Percentiles rank a stretch among this genome's conserved stretches.
These are phyloP conservation scores for Sporisorium scitamineum DNA, from an alignment of 1,284 basidiomycete species.

Conservation along the genomic window DNA sequence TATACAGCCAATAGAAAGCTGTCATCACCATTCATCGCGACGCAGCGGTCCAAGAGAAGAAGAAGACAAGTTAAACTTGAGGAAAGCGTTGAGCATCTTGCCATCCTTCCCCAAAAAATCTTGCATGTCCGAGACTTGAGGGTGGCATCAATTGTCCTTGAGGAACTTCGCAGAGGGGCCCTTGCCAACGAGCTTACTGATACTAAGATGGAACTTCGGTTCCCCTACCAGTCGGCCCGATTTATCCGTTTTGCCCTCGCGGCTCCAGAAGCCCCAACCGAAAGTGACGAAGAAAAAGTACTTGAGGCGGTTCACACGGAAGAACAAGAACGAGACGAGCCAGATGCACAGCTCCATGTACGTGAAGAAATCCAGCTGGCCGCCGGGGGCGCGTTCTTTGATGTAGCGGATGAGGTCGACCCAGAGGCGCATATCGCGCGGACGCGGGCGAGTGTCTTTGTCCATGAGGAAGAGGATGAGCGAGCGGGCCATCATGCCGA, in stretches of 20 bases:
- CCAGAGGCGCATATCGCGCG: conserved; percentile 77
- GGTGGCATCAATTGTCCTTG: conserved; percentile 27
- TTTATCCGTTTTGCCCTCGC: conserved; percentile 47
- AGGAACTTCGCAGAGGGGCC: conserved; percentile 43
- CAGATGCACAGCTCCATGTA: conserved; percentile 74
- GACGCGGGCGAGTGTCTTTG: conserved; percentile 72
- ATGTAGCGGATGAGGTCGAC: conserved; percentile 76
- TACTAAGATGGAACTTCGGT: conserved; percentile 56
- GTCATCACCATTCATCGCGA: too few species aligned
- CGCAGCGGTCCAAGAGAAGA: neutral
- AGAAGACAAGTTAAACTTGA: neutral
- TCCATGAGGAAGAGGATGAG: conserved; percentile 76
- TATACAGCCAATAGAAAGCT: conserved; percentile 22
- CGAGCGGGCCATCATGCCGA: conserved; percentile 73
- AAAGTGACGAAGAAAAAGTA: conserved; percentile 66
- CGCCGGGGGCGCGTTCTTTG: conserved; percentile 74
- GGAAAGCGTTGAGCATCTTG: conserved; percentile 1
- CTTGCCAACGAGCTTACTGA: conserved; percentile 50
- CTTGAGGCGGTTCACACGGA: conserved; percentile 43
- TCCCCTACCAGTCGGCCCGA: conserved; percentile 38
- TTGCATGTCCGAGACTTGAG: too few species aligned
- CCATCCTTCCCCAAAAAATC: too few species aligned
- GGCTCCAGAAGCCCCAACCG: conserved; percentile 63
- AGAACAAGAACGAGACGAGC: conserved; percentile 63
- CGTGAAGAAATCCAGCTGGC: conserved; percentile 76